Conservation (phyloP, 2,329 filamentous ascomycete species). For the Alternaria triticimaculans region DNA sequence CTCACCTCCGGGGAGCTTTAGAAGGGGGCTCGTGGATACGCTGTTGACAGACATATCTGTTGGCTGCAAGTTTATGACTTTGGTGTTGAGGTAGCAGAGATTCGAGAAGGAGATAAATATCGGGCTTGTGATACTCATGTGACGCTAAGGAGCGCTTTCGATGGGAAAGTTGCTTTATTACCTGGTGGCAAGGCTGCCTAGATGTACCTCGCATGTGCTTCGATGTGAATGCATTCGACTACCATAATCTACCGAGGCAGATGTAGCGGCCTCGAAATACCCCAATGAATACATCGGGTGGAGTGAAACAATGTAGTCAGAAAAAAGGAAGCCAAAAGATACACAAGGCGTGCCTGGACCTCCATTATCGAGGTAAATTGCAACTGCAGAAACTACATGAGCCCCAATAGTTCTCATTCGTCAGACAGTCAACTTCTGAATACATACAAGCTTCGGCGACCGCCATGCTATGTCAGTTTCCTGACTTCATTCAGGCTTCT, state of each 20-base stretch:
- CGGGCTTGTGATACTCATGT: background rate
- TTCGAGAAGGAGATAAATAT: background rate
- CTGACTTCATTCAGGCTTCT: background rate
- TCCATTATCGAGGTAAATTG: background rate
- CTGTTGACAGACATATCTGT: background rate
- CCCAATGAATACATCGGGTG: conserved; percentile 22
- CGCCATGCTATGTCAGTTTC: background rate
- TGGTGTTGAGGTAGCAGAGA: background rate
- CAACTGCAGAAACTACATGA: background rate
- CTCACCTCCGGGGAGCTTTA: background rate
- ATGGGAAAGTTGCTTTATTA: background rate
- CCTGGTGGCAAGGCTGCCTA: background rate
- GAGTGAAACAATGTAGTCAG: background rate
- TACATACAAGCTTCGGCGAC: background rate
- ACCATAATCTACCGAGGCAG: background rate
- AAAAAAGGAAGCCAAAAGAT: background rate
- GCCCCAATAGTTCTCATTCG: background rate
- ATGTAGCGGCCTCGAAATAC: conserved; percentile 30
- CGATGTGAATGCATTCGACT: background rate
- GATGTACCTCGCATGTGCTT: background rate
- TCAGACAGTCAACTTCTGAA: background rate
- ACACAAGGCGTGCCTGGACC: background rate
- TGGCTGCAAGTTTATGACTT: background rate
- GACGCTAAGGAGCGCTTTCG: background rate
- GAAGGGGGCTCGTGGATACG: background rate